A percentile compares a stretch with the other conserved stretches of the same genome.
phyloP scores from a whole-genome alignment of 768 basidiomycete genomes.

The Russula sp. region DNA sequence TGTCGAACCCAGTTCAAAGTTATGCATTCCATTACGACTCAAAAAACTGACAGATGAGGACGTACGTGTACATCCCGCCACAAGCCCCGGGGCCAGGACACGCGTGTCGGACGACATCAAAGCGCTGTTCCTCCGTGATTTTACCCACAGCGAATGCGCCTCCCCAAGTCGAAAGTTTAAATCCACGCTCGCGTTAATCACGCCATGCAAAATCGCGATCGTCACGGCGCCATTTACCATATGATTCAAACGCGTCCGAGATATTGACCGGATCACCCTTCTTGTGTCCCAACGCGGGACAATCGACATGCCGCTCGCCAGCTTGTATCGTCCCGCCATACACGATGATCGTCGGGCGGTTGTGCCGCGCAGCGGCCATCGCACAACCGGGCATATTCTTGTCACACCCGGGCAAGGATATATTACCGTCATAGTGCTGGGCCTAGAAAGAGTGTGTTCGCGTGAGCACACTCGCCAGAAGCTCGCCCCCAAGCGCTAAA shows the following conservation, averaged over 20 bases:
- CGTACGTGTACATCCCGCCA: conserved; percentile 81
- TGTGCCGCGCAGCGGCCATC: conserved; percentile 80
- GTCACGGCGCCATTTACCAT: conserved; percentile 39
- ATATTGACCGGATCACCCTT: conserved; percentile 83
- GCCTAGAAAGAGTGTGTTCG: conserved; percentile 38
- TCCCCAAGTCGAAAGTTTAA: conserved; percentile 24
- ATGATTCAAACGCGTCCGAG: conserved; percentile 79
- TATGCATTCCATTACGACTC: neutral
- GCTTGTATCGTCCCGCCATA: conserved; percentile 81
- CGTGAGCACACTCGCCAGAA: neutral
- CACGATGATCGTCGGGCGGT: conserved; percentile 80
- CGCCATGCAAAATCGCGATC: neutral
- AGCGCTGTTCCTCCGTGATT: conserved; percentile 71
- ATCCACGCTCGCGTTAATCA: neutral
- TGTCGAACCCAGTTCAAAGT: conserved; percentile 24
- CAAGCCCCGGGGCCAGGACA: conserved; percentile 83
- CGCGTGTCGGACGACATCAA: conserved; percentile 79
- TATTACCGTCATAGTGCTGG: conserved; percentile 85
- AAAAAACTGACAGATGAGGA: neutral
- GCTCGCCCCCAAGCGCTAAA: neutral
- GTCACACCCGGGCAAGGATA: conserved; percentile 82
- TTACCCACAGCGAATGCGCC: conserved; percentile 71
- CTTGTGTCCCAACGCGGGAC: conserved; percentile 67
- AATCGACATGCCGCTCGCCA: conserved; percentile 70
- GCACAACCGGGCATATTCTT: conserved; percentile 92